A percentile compares a stretch with the other conserved stretches of the same genome.
Evolutionary conservation across 306 rosid genomes (phyloP).

Genomic region (Inga leiocalycina): DNA sequence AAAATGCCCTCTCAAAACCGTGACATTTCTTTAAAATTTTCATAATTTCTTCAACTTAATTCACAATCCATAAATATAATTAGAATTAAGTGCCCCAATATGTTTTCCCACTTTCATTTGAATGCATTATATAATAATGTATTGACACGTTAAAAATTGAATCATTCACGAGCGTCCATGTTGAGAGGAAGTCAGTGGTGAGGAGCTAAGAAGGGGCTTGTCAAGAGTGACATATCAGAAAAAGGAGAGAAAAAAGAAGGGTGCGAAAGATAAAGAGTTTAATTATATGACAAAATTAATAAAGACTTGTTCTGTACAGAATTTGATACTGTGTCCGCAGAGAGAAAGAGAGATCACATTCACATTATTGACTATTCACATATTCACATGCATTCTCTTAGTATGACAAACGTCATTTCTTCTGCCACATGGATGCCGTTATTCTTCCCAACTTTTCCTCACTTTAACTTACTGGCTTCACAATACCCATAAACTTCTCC

Average conservation of each 20-base stretch:
- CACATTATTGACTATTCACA: not conserved
- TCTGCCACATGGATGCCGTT: conserved; percentile 30
- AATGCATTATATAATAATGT: not conserved
- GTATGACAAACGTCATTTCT: conserved; percentile 41
- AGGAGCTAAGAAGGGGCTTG: conserved; percentile 38
- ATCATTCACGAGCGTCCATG: not conserved
- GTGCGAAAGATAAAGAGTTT: not conserved
- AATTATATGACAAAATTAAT: conserved; percentile 21
- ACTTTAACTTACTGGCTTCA: not conserved
- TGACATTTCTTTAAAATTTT: not conserved
- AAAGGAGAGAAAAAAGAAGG: not conserved
- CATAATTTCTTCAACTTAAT: too few relatives aligned
- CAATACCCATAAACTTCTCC: not conserved
- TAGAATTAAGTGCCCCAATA: too few relatives aligned
- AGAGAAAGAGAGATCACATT: conserved; percentile 23
- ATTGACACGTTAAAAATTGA: not conserved
- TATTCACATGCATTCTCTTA: conserved; percentile 13
- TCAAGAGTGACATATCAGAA: conserved; percentile 41
- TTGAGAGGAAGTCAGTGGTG: not conserved
- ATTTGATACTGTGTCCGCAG: conserved; percentile 57
- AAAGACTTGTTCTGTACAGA: conserved; percentile 40
- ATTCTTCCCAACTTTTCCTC: conserved; percentile 35
- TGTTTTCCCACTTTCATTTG: too few relatives aligned
- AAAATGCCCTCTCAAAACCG: not conserved
- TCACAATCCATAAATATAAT: not conserved